phyloP scores from a whole-genome alignment of 2,329 filamentous ascomycete genomes.

The Diplodia intermedia region DNA sequence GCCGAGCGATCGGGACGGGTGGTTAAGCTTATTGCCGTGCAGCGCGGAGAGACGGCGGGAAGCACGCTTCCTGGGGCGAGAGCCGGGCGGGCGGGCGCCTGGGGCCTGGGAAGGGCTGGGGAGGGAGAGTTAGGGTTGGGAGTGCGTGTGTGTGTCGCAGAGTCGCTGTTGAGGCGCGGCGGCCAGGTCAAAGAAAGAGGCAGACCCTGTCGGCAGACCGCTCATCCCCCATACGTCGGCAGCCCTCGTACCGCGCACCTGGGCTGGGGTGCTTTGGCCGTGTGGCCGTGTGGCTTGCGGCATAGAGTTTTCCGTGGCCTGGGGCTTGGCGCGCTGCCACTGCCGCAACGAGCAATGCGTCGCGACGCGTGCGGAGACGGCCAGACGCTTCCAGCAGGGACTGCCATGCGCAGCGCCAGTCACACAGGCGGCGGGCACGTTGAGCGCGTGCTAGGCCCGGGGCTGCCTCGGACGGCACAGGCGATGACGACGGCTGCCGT shows the following conservation, averaged over 20 bases:
- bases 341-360: background rate
- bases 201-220: slow-evolving; percentile 20
- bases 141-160: background rate
- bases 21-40: slow-evolving; percentile 20
- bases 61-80: background rate
- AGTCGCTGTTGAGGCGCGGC: background rate
- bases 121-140: background rate
- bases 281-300: slow-evolving; percentile 29
- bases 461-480: slow-evolving; percentile 10
- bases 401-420: background rate
- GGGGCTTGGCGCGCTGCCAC: background rate
- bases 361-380: background rate
- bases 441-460: background rate
- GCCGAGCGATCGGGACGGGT: slow-evolving; percentile 26
- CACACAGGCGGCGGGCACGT: background rate
- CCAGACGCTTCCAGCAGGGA: slow-evolving; percentile 2
- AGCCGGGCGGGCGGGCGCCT: background rate
- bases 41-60: background rate
- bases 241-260: slow-evolving; percentile 13
- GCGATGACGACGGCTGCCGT: slow-evolving; percentile 18
- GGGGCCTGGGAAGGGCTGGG: background rate
- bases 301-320: slow-evolving; percentile 24
- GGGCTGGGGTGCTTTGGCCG: slow-evolving; percentile 18
- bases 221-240: slow-evolving; percentile 26
- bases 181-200: slow-evolving; percentile 17